phyloP scores from a whole-genome alignment of 2,329 filamentous ascomycete species.

The Neofusicoccum cordaticola region DNA sequence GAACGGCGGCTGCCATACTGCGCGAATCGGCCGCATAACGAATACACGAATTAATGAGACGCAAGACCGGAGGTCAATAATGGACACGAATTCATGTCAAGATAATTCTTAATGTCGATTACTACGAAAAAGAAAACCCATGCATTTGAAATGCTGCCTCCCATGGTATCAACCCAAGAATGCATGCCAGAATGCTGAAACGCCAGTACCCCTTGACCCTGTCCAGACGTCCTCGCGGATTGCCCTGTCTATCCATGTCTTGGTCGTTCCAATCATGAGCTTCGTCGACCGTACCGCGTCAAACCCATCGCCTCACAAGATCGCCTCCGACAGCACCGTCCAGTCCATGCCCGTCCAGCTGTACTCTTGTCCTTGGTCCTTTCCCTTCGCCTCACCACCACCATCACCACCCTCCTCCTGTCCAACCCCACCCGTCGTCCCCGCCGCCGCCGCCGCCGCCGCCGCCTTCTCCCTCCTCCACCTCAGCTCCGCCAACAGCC shows the following conservation, averaged over 20 bases:
- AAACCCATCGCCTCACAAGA: neutral
- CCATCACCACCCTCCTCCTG: no score
- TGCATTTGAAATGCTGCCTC: neutral
- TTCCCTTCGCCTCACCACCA: neutral
- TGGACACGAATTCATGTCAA: neutral
- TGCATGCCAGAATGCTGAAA: neutral
- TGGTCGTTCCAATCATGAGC: neutral
- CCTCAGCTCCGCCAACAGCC: conserved; percentile 4
- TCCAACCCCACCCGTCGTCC: neutral
- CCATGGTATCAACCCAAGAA: conserved; percentile 4
- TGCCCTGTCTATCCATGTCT: neutral
- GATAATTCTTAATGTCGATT: neutral
- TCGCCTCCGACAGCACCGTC: neutral
- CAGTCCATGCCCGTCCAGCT: neutral
- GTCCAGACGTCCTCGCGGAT: neutral
- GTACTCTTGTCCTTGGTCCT: neutral
- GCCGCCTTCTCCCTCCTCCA: neutral
- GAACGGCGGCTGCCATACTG: neutral
- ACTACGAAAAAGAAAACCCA: neutral
- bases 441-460: neutral
- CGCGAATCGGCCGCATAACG: neutral
- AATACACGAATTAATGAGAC: neutral
- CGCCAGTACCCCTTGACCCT: neutral
- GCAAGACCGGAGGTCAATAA: neutral
- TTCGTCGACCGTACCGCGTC: neutral